Conservation (phyloP, 78 protist genomes). For the Bodo saltans region DNA sequence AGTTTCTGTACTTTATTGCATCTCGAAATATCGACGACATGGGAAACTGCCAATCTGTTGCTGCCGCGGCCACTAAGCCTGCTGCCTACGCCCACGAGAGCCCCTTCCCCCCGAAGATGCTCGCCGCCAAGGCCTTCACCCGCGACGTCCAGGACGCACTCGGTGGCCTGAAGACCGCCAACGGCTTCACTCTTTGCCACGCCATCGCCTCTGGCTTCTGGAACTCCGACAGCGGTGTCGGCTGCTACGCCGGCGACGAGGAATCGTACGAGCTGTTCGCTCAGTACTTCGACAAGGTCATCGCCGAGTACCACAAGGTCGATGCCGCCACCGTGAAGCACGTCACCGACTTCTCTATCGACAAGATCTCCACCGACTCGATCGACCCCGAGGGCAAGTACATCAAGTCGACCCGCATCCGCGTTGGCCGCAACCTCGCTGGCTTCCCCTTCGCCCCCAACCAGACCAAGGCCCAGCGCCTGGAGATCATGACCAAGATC, state of each 20-base stretch:
- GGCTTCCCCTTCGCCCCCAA: constrained; percentile 26
- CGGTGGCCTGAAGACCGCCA: too few species aligned
- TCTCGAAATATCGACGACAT: too few species aligned
- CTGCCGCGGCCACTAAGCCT: too few species aligned
- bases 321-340: constrained; percentile 12
- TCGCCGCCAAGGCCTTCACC: too few species aligned
- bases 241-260: constrained; percentile 33
- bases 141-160: too few species aligned
- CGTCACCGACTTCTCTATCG: not conserved
- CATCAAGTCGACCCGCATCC: constrained; percentile 34
- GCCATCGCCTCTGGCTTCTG: too few species aligned
- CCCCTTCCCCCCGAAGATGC: too few species aligned
- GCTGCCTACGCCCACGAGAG: too few species aligned
- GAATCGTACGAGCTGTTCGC: constrained; percentile 32
- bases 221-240: too few species aligned
- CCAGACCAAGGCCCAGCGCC: not conserved
- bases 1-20: too few species aligned
- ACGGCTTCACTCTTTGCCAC: too few species aligned
- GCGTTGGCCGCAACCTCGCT: constrained; percentile 11
- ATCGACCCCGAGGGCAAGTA: constrained; percentile 27
- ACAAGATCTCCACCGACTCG: not conserved
- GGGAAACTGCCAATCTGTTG: too few species aligned
- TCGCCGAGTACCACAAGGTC: not conserved
- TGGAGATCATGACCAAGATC: constrained; percentile 17
- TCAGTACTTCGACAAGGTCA: constrained; percentile 18